phyloP scores from a whole-genome alignment of 2,329 filamentous ascomycete species.

The Penicillium olsonii region DNA sequence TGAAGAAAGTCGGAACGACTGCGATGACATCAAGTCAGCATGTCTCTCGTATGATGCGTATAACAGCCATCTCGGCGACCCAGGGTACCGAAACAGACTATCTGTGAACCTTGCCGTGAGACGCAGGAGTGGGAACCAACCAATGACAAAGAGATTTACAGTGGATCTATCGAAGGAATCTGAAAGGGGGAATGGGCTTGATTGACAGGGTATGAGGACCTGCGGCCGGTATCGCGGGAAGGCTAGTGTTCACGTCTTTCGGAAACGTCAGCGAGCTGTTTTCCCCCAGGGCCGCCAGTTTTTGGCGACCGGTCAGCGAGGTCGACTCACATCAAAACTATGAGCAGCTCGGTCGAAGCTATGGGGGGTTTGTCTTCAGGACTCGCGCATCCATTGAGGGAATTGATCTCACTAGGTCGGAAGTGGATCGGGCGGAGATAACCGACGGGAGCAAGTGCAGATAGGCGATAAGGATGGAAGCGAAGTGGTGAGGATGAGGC shows the following conservation, averaged over 20 bases:
- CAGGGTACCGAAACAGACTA: conserved; percentile 24
- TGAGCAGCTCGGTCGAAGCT: conserved; percentile 2
- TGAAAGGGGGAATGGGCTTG: neutral
- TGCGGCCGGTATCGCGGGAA: conserved; percentile 20
- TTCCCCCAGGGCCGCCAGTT: neutral
- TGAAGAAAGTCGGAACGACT: conserved; percentile 21
- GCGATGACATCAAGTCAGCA: conserved; percentile 31
- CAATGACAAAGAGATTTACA: conserved; percentile 15
- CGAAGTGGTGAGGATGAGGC: conserved; percentile 3
- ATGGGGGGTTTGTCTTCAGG: conserved; percentile 6
- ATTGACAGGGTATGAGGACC: conserved; percentile 21
- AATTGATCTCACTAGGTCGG: conserved; percentile 12
- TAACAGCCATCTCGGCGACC: conserved; percentile 14
- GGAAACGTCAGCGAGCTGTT: conserved; percentile 7
- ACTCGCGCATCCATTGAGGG: conserved; percentile 17
- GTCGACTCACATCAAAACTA: conserved; percentile 9
- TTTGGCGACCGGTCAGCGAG: neutral
- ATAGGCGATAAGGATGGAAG: conserved; percentile 18
- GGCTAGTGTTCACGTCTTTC: conserved; percentile 14
- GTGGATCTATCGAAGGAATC: conserved; percentile 5
- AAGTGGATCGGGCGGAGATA: conserved; percentile 33
- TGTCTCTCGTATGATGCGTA: conserved; percentile 19
- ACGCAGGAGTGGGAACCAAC: conserved; percentile 21
- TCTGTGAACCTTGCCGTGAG: conserved; percentile 18
- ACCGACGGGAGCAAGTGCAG: conserved; percentile 30